phyloP scores from a whole-genome alignment of 2,329 filamentous ascomycete genomes.

The Calonectria pseudoturangicola region DNA sequence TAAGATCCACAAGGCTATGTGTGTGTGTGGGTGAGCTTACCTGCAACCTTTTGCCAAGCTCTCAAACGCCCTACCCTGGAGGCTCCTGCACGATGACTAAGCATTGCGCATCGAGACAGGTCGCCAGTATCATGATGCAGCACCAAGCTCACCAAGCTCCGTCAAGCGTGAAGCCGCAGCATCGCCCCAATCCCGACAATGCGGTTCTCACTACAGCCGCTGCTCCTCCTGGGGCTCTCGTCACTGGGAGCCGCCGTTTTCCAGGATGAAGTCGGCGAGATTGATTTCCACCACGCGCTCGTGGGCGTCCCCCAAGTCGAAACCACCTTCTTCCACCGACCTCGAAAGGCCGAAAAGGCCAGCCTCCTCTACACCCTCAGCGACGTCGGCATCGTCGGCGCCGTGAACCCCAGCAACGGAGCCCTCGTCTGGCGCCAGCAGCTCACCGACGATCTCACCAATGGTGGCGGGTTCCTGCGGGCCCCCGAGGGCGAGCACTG shows the following conservation, averaged over 20 bases:
- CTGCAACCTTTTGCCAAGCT: conserved; percentile 6
- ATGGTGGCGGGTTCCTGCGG: conserved; percentile 74
- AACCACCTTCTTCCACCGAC: conserved; percentile 96
- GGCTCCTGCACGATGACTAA: conserved; percentile 49
- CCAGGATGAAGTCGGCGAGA: conserved; percentile 90
- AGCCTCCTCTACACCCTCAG: conserved; percentile 94
- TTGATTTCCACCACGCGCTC: conserved; percentile 95
- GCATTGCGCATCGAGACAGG: conserved; percentile 51
- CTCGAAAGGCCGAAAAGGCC: conserved; percentile 86
- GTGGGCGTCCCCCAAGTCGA: conserved; percentile 87
- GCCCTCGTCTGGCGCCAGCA: conserved; percentile 90
- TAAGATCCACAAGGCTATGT: conserved; percentile 20
- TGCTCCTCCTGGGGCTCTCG: conserved; percentile 63
- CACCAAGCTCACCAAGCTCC: conserved; percentile 48
- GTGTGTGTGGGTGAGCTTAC: not conserved
- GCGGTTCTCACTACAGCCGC: conserved; percentile 61
- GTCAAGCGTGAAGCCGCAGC: conserved; percentile 52
- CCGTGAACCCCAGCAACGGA: conserved; percentile 91
- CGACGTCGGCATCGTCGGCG: conserved; percentile 87
- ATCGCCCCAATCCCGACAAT: conserved; percentile 53
- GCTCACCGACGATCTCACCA: conserved; percentile 71
- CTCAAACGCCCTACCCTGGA: conserved; percentile 21
- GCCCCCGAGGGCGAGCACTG: conserved; percentile 87
- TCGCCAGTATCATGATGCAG: conserved; percentile 52
- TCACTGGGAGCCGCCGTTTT: conserved; percentile 80